Evolutionary conservation across 2,329 filamentous ascomycete genomes (phyloP), one percentile per base, ranked within the genome.

Genomic region (Corinectria fuckeliana): DNA sequence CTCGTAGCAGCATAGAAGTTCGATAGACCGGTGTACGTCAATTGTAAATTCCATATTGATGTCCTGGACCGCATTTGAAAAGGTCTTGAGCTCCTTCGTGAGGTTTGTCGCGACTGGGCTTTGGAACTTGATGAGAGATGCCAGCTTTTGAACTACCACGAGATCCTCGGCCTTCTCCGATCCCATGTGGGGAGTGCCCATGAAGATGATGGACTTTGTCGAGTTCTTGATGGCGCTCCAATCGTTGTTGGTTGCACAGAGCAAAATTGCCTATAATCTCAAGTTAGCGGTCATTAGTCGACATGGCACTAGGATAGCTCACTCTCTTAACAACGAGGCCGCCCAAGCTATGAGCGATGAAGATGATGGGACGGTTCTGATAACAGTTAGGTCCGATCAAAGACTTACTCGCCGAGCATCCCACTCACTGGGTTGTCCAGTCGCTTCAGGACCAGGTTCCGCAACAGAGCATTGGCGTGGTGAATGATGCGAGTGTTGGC

Each of bases 31-130:
- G 16, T 67, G 64, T 8, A 67, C 64, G 26, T 67, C 63, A 13
- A 67, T 53, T 10, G 63, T 67, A 16, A 67, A 67, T 23, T 67
- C 61, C 63, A 65, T 67, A 4, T 65, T 65, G 13, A 67, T 67
- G n/a, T 67, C 64, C 26, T 65, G 61, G 2, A 67, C 58, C 20
- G 64, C 47, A 2, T 34, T 67, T 3, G 64, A 67, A 32, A 65
- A 67, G 10, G 53, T 49, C 20, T 56, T 50, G n/a, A 67, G 58
- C 48, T 67, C 64, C n/a, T 64, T 64, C 3, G 64, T 64, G 4
- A 67, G 58, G 28, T 62, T 60, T 14, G 64, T 66, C 21, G 63
- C 63, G n/a, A 65, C 42, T 9, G 61, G 44, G 4, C 50, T 39
- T 26, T 66, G 53, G 18, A 66, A 36, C 36, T 59, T 64, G 23